Conservation (phyloP, 75 land plant species). For the Selaginella tamariscina region DNA sequence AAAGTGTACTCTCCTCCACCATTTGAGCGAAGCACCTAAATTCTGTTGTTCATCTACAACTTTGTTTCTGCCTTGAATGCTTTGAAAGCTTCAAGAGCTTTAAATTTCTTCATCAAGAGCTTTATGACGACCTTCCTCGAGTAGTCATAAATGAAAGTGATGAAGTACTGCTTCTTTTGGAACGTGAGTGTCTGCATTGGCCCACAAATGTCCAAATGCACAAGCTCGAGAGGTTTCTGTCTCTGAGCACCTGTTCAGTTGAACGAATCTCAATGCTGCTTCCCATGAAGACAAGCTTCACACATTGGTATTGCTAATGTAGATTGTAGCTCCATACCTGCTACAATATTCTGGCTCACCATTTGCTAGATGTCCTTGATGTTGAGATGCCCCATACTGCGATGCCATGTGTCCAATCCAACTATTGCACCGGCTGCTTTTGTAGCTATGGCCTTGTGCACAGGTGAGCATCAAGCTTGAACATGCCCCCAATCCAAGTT, state of each 20-base stretch:
- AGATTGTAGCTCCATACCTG: neutral
- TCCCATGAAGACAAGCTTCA: neutral
- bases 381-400: neutral
- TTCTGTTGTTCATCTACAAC: neutral
- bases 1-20: neutral
- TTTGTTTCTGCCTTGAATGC: neutral
- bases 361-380: neutral
- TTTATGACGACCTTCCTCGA: neutral
- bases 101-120: neutral
- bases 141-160: neutral
- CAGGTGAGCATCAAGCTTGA: neutral
- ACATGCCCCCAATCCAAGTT: neutral
- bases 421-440: neutral
- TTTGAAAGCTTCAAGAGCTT: neutral
- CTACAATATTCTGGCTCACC: neutral
- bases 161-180: neutral
- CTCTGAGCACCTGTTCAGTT: neutral
- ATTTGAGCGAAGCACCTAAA: neutral
- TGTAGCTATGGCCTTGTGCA: neutral
- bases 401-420: neutral
- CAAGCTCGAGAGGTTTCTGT: neutral
- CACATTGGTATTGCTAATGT: neutral
- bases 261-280: neutral
- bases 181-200: neutral
- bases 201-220: neutral